Percentiles rank a stretch among this genome's conserved stretches.
Evolutionary conservation across 352 stramenopile genomes (phyloP).

Genomic region (Pythium rhizo-oryzae): DNA sequence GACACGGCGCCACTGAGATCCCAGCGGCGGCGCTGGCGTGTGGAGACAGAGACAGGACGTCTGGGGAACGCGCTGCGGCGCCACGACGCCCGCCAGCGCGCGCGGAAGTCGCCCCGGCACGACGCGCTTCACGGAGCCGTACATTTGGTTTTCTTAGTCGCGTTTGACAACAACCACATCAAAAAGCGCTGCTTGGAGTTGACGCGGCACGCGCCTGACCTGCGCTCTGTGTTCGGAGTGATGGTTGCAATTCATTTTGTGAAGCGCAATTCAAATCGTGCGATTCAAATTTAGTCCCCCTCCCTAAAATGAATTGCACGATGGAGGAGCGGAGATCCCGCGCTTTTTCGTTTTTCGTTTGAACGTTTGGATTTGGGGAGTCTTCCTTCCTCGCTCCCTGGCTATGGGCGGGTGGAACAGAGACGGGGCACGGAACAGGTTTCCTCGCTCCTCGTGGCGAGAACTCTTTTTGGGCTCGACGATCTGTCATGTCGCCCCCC

Average conservation of each 20-base stretch:
- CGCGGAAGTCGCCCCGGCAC: not conserved
- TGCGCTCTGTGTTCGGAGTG: not conserved
- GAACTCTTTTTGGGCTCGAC: constrained; percentile 9
- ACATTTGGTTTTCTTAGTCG: constrained; percentile 9
- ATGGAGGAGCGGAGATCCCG: not conserved
- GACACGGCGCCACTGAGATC: constrained; percentile 15
- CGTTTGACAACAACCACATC: constrained; percentile 1
- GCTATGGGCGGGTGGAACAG: constrained; percentile 9
- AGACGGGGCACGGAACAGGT: constrained; percentile 7
- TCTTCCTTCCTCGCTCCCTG: not conserved
- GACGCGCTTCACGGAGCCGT: not conserved
- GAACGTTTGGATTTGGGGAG: constrained; percentile 11
- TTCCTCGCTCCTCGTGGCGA: not conserved
- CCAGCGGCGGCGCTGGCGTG: not conserved
- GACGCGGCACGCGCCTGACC: not conserved
- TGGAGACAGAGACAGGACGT: not conserved
- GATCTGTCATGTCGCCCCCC: constrained; percentile 3
- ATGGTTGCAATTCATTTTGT: constrained; percentile 8
- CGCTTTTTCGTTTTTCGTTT: constrained; percentile 4
- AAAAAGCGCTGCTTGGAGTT: constrained; percentile 1
- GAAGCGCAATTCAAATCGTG: not conserved
- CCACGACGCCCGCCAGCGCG: not conserved
- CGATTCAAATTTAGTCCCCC: constrained; percentile 7
- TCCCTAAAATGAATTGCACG: not conserved
- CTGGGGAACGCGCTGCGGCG: not conserved